Percentiles rank a stretch among this genome's conserved stretches.
These are phyloP conservation scores for Kwoniella sp. DNA, from an alignment of 768 basidiomycete genomes.

Conservation along the genomic window DNA sequence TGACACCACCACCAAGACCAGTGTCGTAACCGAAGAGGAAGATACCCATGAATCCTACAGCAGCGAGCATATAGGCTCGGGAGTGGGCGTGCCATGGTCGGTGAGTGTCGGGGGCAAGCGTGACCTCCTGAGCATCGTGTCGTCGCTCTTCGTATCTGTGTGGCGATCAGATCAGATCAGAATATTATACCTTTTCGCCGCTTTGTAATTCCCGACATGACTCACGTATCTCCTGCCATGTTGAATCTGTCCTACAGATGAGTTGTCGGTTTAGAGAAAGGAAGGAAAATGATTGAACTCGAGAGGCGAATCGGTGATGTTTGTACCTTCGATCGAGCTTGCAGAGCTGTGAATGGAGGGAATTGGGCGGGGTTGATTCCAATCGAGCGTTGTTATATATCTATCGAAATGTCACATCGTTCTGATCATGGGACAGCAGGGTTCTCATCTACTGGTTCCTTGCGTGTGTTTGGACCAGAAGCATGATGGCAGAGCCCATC, in stretches of 20 bases:
- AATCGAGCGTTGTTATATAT: background rate
- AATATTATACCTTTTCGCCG: background rate
- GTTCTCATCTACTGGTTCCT: background rate
- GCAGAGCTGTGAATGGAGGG: background rate
- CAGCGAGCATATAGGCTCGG: conserved; percentile 37
- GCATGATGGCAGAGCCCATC: background rate
- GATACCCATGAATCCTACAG: conserved; percentile 43
- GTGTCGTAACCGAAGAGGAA: conserved; percentile 68
- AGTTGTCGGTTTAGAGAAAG: background rate
- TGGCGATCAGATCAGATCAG: background rate
- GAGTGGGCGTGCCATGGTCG: conserved; percentile 43
- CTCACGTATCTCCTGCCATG: conserved; percentile 2
- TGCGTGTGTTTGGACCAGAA: background rate
- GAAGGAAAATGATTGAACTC: background rate
- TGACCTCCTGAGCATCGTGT: conserved; percentile 20
- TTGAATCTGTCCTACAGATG: background rate
- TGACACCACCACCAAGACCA: conserved; percentile 71
- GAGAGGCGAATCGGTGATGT: background rate
- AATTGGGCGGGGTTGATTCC: background rate
- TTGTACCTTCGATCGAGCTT: background rate
- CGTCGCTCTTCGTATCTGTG: conserved; percentile 9
- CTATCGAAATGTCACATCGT: background rate
- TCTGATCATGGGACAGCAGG: conserved; percentile 1
- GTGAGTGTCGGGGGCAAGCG: conserved; percentile 11
- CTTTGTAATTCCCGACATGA: too few relatives aligned